Conservation (phyloP, 345 rosid species). For the Salix koriyanagi region DNA sequence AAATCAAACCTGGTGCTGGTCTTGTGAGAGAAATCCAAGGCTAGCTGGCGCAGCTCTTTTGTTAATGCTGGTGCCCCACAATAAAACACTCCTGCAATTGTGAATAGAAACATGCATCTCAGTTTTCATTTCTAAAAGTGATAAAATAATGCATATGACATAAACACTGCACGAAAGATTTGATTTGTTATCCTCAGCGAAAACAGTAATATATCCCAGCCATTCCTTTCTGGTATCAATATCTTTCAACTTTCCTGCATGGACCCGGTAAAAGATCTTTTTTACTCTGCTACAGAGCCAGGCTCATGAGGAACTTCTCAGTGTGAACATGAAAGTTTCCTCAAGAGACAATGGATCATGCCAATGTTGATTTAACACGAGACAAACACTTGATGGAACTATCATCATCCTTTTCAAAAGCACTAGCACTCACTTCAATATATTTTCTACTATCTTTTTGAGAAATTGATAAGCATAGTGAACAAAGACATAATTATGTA, state of each 20-base stretch:
- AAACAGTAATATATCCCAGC: neutral
- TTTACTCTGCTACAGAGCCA: too few species aligned
- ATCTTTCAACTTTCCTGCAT: neutral
- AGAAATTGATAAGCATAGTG: neutral
- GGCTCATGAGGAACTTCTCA: too few species aligned
- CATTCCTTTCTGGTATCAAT: neutral
- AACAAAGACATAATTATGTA: neutral
- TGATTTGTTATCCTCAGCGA: neutral
- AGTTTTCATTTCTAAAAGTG: neutral
- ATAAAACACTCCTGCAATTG: constrained; percentile 66
- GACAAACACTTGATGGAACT: neutral
- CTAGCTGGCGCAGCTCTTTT: constrained; percentile 62
- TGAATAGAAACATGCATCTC: neutral
- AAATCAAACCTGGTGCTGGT: constrained; percentile 71
- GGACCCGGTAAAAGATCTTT: neutral
- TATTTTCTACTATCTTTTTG: neutral
- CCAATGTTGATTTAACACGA: neutral
- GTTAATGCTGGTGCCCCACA: constrained; percentile 70
- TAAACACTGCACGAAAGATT: neutral
- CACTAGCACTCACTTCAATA: neutral
- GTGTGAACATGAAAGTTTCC: too few species aligned
- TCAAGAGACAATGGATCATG: too few species aligned
- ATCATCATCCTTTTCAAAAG: neutral
- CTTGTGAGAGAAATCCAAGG: constrained; percentile 68
- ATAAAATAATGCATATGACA: neutral